A percentile compares a stretch with the other conserved stretches of the same genome.
These are phyloP conservation scores for Plasmodium sp. DNA, from an alignment of 169 alveolate genomes.

Conservation along the genomic window DNA sequence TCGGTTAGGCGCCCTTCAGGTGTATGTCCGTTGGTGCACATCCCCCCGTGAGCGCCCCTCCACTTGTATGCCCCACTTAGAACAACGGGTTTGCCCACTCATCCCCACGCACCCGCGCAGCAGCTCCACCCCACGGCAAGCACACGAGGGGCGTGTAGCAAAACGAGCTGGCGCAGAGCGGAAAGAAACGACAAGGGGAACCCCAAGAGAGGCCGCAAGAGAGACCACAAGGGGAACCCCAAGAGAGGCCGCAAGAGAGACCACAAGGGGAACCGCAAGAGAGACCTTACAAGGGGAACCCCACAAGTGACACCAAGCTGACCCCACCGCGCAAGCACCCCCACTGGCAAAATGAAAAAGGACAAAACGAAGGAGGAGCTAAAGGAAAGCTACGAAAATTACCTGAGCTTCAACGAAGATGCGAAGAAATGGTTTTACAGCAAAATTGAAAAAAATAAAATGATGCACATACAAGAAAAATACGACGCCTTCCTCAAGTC, in stretches of 20 bases:
- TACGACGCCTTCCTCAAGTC: slow-evolving; percentile 13
- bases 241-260: not conserved
- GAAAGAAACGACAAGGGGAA: no score
- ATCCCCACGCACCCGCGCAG: not conserved
- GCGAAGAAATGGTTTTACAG: slow-evolving; percentile 29
- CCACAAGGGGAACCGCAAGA: not conserved
- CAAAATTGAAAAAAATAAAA: slow-evolving; percentile 24
- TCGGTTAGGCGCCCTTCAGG: not conserved
- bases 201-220: no score
- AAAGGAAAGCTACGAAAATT: not conserved
- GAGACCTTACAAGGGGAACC: not conserved
- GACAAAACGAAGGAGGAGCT: not conserved
- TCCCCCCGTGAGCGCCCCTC: not conserved
- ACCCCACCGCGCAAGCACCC: not conserved
- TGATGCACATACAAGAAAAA: slow-evolving; percentile 1
- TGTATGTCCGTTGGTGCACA: not conserved
- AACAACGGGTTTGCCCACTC: not conserved
- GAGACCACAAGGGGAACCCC: no score
- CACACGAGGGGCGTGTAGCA: not conserved
- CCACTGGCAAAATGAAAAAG: not conserved
- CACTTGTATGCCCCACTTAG: not conserved
- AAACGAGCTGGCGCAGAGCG: not conserved
- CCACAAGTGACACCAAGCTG: not conserved
- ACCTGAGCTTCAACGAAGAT: slow-evolving; percentile 10
- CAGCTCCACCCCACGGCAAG: not conserved